phyloP scores from a whole-genome alignment of 2,329 filamentous ascomycete species.

The Penicillium rolfsii region DNA sequence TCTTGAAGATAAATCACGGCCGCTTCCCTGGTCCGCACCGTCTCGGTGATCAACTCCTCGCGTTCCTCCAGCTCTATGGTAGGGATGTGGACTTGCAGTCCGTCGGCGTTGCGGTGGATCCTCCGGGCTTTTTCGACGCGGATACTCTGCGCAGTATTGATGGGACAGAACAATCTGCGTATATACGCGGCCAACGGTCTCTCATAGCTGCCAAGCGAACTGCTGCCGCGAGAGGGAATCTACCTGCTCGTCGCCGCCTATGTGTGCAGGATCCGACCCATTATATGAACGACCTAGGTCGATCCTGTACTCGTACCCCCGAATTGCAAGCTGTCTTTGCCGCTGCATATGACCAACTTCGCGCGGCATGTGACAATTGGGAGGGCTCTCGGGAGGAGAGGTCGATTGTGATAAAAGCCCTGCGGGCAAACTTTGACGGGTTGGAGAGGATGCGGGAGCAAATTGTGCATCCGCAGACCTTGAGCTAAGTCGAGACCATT shows the following conservation, averaged over 20 bases:
- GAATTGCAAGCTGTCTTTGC: constrained; percentile 54
- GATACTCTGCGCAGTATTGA: constrained; percentile 19
- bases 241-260: constrained; percentile 44
- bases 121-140: constrained; percentile 48
- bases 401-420: constrained; percentile 29
- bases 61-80: constrained; percentile 56
- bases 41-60: constrained; percentile 50
- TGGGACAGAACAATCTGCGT: constrained; percentile 24
- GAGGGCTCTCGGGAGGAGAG: constrained; percentile 9
- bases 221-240: constrained; percentile 39
- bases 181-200: constrained; percentile 44
- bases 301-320: constrained; percentile 52
- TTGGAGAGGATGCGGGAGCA: constrained; percentile 25
- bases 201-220: constrained; percentile 41
- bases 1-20: constrained; percentile 51
- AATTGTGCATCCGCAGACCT: constrained; percentile 7
- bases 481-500: not conserved
- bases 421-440: constrained; percentile 39
- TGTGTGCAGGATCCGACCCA: constrained; percentile 64
- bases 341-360: constrained; percentile 33
- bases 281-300: constrained; percentile 60
- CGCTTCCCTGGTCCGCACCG: constrained; percentile 34
- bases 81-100: constrained; percentile 49
- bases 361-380: constrained; percentile 31
- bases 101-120: constrained; percentile 55